Evolutionary conservation across 2,329 filamentous ascomycete genomes (phyloP).

Genomic region (Stachybotrys echinatus): DNA sequence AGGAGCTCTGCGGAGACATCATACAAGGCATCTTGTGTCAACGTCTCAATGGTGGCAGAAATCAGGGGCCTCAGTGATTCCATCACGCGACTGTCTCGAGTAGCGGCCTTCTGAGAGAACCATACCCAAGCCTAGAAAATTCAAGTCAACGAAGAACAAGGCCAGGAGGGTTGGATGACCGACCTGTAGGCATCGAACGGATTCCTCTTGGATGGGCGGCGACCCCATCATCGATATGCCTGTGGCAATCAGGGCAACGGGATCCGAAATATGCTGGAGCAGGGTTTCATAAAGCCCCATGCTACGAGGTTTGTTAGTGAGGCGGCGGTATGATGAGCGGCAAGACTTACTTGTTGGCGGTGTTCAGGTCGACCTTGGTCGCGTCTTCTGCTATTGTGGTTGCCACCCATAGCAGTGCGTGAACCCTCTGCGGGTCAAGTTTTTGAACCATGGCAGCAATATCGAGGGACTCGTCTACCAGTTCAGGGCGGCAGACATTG

Average conservation of each 20-base stretch:
- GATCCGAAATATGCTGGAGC: conserved; percentile 33
- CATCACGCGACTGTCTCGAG: conserved; percentile 51
- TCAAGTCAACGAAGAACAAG: conserved; percentile 5
- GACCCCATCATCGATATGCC: conserved; percentile 26
- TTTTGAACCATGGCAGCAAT: conserved; percentile 41
- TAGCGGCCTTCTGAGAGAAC: conserved; percentile 63
- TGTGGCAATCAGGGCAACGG: conserved; percentile 31
- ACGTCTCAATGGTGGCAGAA: conserved; percentile 52
- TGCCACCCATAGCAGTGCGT: conserved; percentile 60
- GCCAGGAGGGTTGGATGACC: conserved; percentile 16
- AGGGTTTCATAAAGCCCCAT: conserved; percentile 33
- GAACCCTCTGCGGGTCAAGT: conserved; percentile 40
- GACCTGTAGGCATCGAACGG: conserved; percentile 59
- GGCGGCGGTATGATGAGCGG: not conserved
- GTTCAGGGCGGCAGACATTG: conserved; percentile 13
- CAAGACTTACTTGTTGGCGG: conserved; percentile 46
- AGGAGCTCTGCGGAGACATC: conserved; percentile 59
- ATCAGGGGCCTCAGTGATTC: conserved; percentile 56
- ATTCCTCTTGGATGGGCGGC: conserved; percentile 42
- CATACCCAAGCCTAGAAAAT: conserved; percentile 61
- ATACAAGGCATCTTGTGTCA: conserved; percentile 54
- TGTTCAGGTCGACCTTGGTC: conserved; percentile 57
- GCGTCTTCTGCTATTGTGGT: conserved; percentile 29
- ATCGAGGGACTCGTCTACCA: conserved; percentile 26
- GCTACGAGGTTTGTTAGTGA: conserved; percentile 15